Conservation (phyloP, 257 asterid species). For the Solanum appendiculatum region DNA sequence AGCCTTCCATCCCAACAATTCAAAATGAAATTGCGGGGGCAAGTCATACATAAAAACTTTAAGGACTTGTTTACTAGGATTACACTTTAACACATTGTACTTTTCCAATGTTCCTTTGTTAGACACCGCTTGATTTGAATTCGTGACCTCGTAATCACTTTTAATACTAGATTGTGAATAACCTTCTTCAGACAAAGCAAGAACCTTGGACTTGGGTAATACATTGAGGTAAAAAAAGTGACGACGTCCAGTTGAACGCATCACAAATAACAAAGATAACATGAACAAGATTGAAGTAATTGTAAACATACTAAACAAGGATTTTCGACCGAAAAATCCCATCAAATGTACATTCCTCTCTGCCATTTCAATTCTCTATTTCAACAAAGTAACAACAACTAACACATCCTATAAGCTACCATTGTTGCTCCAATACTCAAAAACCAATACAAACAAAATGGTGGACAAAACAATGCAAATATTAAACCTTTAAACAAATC, state of each 20-base stretch:
- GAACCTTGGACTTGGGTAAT: constrained; percentile 38
- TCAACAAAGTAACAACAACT: not conserved
- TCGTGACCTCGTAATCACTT: not conserved
- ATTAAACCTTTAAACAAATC: not conserved
- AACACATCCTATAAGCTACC: not conserved
- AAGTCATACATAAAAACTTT: constrained; percentile 86
- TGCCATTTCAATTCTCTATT: not conserved
- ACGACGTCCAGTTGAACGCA: constrained; percentile 44
- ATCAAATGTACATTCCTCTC: constrained; percentile 5
- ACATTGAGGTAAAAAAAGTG: constrained; percentile 31
- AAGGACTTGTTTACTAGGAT: constrained; percentile 28
- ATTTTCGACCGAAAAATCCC: constrained; percentile 38
- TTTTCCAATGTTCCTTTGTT: constrained; percentile 2
- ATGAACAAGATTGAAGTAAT: constrained; percentile 48
- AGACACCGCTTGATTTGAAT: not conserved
- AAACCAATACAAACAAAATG: not conserved
- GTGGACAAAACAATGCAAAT: not conserved
- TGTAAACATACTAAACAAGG: constrained; percentile 56
- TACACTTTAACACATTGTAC: constrained; percentile 16
- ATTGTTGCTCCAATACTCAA: not conserved
- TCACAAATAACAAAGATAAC: constrained; percentile 60
- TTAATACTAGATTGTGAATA: not conserved
- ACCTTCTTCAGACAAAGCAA: constrained; percentile 10
- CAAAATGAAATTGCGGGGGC: constrained; percentile 78
- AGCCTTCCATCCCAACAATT: constrained; percentile 59